phyloP scores from a whole-genome alignment of 768 basidiomycete genomes.

The Rhizopogon roseolus region DNA sequence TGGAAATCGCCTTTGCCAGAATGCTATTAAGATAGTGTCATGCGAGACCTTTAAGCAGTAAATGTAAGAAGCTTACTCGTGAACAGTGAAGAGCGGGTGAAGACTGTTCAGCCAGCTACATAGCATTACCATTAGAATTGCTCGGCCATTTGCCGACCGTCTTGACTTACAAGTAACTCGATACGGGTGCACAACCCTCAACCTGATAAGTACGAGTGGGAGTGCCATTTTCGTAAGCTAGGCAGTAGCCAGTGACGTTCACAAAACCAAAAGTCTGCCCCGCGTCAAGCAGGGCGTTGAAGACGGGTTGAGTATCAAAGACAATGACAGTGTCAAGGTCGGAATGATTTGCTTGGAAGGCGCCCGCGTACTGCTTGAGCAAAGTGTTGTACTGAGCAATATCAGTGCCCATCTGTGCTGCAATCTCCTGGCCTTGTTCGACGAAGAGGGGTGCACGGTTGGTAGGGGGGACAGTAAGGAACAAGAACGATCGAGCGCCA shows the following conservation, averaged over 20 bases:
- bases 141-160: background rate
- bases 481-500: constrained; percentile 59
- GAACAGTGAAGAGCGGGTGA: constrained; percentile 60
- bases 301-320: constrained; percentile 54
- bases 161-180: constrained; percentile 55
- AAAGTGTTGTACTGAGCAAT: constrained; percentile 49
- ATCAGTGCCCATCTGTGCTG: constrained; percentile 24
- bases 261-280: constrained; percentile 50
- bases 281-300: constrained; percentile 53
- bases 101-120: constrained; percentile 56
- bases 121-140: background rate
- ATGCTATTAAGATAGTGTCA: constrained; percentile 26
- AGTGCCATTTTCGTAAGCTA: constrained; percentile 56
- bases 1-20: constrained; percentile 42
- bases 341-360: constrained; percentile 37
- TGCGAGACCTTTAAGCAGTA: background rate
- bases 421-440: constrained; percentile 27
- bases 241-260: constrained; percentile 55
- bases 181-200: constrained; percentile 55
- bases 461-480: constrained; percentile 59
- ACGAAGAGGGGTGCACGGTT: constrained; percentile 52
- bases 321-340: constrained; percentile 42
- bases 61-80: constrained; percentile 29
- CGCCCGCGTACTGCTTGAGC: constrained; percentile 30
- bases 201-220: constrained; percentile 48